Evolutionary conservation across 345 rosid genomes (phyloP).

Genomic region (Pistacia vera): DNA sequence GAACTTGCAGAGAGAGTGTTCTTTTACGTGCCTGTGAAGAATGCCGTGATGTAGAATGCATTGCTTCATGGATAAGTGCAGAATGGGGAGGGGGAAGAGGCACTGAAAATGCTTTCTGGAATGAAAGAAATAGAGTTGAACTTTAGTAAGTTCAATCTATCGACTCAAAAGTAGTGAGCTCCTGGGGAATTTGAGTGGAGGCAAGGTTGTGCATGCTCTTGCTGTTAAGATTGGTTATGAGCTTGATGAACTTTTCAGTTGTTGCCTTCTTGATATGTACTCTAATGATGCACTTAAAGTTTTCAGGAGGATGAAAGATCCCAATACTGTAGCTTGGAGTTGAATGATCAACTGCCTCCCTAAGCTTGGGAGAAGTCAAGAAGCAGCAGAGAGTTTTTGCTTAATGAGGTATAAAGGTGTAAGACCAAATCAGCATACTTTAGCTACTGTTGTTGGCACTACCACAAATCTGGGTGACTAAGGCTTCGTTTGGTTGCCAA

Average conservation of each 20-base stretch:
- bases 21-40: constrained; percentile 35
- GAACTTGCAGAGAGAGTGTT: constrained; percentile 43
- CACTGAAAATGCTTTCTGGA: constrained; percentile 31
- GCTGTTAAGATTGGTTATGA: constrained; percentile 38
- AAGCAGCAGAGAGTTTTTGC: constrained; percentile 37
- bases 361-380: constrained; percentile 35
- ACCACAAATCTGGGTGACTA: constrained; percentile 28
- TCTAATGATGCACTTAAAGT: constrained; percentile 45
- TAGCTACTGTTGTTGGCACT: constrained; percentile 38
- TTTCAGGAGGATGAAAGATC: constrained; percentile 36
- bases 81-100: constrained; percentile 31
- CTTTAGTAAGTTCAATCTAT: constrained; percentile 38
- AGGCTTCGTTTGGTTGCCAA: too few species aligned
- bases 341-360: constrained; percentile 43
- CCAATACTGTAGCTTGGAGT: constrained; percentile 45
- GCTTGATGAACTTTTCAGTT: constrained; percentile 42
- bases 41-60: constrained; percentile 46
- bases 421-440: constrained; percentile 40
- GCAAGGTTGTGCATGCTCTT: constrained; percentile 43
- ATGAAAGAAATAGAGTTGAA: constrained; percentile 40
- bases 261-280: constrained; percentile 49
- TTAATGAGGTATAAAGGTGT: constrained; percentile 38
- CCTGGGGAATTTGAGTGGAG: constrained; percentile 33
- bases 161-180: constrained; percentile 43
- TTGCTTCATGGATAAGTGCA: constrained; percentile 48